Evolutionary conservation across 345 rosid genomes (phyloP).

Genomic region (Salix dunnii): DNA sequence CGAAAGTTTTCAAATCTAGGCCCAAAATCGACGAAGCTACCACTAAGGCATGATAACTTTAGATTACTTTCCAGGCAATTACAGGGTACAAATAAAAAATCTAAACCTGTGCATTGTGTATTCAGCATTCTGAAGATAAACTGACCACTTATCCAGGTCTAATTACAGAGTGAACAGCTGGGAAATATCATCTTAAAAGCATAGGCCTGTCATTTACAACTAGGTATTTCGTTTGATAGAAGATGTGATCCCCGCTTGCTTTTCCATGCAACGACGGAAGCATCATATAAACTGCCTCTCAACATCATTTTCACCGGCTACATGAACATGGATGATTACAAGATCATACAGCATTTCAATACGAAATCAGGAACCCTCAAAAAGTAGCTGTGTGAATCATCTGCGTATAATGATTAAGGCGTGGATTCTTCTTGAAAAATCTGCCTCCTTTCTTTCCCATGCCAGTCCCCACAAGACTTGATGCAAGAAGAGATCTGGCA

Average conservation of each 20-base stretch:
- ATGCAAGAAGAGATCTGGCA: slow-evolving; percentile 22
- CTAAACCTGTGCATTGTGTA: not conserved
- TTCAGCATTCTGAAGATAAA: not conserved
- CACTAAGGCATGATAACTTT: not conserved
- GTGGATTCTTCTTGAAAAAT: slow-evolving; percentile 27
- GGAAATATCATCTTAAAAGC: not conserved
- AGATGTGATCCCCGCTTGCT: not conserved
- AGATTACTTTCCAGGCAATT: not conserved
- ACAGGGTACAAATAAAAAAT: not conserved
- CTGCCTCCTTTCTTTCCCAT: slow-evolving; percentile 33
- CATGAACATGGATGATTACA: not conserved
- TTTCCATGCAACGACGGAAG: not conserved
- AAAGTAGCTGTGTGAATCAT: not conserved
- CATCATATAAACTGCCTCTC: not conserved
- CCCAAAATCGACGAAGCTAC: not conserved
- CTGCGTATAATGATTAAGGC: not conserved
- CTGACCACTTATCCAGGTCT: not conserved
- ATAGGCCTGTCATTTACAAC: not conserved
- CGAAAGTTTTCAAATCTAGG: not conserved
- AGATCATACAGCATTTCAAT: not conserved
- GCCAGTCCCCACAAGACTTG: slow-evolving; percentile 29
- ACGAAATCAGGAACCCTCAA: not conserved
- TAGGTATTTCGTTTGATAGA: slow-evolving; percentile 2
- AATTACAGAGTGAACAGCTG: not conserved
- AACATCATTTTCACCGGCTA: not conserved